phyloP scores from a whole-genome alignment of 2,329 filamentous ascomycete genomes.

The Coleophoma cylindrospora region DNA sequence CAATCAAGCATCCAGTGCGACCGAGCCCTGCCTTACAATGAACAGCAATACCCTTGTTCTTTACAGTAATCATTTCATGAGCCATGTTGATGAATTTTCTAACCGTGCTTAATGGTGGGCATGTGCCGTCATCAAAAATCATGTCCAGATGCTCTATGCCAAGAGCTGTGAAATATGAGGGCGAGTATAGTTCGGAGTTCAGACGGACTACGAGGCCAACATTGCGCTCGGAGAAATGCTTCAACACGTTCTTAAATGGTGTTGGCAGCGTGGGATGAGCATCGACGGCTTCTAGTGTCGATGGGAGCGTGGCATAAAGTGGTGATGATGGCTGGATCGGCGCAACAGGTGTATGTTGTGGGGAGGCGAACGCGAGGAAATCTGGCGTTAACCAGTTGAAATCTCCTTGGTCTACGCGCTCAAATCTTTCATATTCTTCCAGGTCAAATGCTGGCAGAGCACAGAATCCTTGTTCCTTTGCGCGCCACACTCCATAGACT shows the following conservation, averaged over 20 bases:
- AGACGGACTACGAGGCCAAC: constrained; percentile 91
- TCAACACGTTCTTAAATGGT: constrained; percentile 93
- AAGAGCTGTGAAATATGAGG: constrained; percentile 93
- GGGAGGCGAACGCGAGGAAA: constrained; percentile 95
- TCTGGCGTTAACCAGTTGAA: constrained; percentile 99
- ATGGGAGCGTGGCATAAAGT: constrained; percentile 69
- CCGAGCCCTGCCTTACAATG: constrained; percentile 98
- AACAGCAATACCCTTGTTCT: constrained; percentile 90
- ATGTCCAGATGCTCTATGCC: constrained; percentile 97
- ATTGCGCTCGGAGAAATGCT: constrained; percentile 81
- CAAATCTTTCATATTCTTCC: constrained; percentile 93
- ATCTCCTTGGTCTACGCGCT: constrained; percentile 95
- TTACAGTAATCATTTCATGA: constrained; percentile 87
- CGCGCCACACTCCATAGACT: constrained; percentile 97
- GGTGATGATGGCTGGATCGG: constrained; percentile 70
- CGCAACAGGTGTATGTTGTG: constrained; percentile 73
- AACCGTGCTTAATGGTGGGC: constrained; percentile 82
- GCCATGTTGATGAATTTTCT: constrained; percentile 92
- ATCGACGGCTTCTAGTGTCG: constrained; percentile 68
- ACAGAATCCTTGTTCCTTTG: constrained; percentile 91
- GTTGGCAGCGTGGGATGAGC: constrained; percentile 66
- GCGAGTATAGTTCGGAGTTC: constrained; percentile 93
- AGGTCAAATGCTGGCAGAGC: constrained; percentile 91
- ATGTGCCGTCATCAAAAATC: constrained; percentile 99
- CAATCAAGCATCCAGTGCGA: constrained; percentile 92